Evolutionary conservation across 345 rosid species (phyloP), one percentile per base, ranked within the genome.

Genomic region (Diplotaxis tenuifolia): DNA sequence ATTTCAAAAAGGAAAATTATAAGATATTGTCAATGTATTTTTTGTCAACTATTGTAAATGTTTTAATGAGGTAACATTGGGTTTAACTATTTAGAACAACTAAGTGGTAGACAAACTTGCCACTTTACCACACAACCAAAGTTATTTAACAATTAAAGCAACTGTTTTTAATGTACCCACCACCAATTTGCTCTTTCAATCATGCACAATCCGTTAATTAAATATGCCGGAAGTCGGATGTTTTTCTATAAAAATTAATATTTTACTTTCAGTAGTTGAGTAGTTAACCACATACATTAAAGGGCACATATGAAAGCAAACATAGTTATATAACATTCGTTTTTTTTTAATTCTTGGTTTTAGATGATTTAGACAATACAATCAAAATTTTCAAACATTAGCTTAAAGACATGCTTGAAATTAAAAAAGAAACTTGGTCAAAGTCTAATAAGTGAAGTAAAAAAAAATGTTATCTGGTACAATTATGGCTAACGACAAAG

Each of bases 21-120:
- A n/a, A n/a, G n/a, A n/a, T n/a, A n/a, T n/a, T n/a, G n/a, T n/a
- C n/a, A n/a, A n/a, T n/a, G n/a, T n/a, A n/a, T n/a, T n/a, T n/a
- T n/a, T n/a, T n/a, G n/a, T n/a, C n/a, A n/a, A n/a, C n/a, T n/a
- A n/a, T n/a, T n/a, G n/a, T n/a, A n/a, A n/a, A 42, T 40, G 4
- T 40, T 40, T 40, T 40, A 40, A 40, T 6, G 49, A 5, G 14
- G 49, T 4, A 12, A 40, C 49, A 45, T 5, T 45, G 7, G 50
- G 50, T 45, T 45, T 45, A 42, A 42, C 50, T 42, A n/a, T 42
- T 42, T 42, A 45, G n/a, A 1, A 40, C 16, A 40, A 52, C 34
- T 22, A 9, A 32, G 38, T 55, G 72, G 72, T 61, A 31, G 71
- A 67, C 50, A 67, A 68, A n/a, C 10, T 53, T 54, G 11, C 34